These are phyloP conservation scores for Quercus aquifolioides DNA, from an alignment of 306 rosid species.

Conservation along the genomic window DNA sequence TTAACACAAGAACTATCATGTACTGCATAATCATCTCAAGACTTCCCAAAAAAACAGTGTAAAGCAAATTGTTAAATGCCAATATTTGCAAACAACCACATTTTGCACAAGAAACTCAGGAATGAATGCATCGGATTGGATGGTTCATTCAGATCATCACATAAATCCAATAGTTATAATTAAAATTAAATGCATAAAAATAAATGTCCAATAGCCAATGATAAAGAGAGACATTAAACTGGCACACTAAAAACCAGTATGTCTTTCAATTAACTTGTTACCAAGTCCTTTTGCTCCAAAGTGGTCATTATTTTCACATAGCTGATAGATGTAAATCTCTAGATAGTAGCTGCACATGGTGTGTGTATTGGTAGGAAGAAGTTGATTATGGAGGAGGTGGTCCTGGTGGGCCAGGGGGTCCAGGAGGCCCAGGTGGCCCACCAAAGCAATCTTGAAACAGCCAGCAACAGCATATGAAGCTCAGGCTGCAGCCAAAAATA, in stretches of 20 bases:
- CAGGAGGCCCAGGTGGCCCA: constrained; percentile 36
- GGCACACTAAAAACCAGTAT: neutral
- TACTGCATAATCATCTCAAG: no score
- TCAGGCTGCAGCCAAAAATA: constrained; percentile 31
- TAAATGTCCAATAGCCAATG: neutral
- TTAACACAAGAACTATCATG: no score
- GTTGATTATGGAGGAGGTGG: constrained; percentile 21
- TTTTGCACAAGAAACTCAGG: no score
- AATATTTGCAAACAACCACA: no score
- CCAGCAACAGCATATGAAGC: constrained; percentile 60
- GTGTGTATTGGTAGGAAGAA: neutral
- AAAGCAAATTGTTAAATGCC: no score
- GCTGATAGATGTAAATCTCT: neutral
- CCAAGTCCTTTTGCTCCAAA: neutral
- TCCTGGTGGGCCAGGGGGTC: constrained; percentile 26
- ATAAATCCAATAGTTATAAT: no score
- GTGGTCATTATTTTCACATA: neutral
- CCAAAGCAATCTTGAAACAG: constrained; percentile 54
- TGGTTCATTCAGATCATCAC: no score
- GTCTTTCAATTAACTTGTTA: neutral
- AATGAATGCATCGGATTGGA: no score
- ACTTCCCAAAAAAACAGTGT: no score
- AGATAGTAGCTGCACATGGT: neutral
- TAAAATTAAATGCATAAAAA: neutral
- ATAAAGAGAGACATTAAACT: neutral